phyloP scores from a whole-genome alignment of 306 rosid species.

The Gastrolobium villosum region DNA sequence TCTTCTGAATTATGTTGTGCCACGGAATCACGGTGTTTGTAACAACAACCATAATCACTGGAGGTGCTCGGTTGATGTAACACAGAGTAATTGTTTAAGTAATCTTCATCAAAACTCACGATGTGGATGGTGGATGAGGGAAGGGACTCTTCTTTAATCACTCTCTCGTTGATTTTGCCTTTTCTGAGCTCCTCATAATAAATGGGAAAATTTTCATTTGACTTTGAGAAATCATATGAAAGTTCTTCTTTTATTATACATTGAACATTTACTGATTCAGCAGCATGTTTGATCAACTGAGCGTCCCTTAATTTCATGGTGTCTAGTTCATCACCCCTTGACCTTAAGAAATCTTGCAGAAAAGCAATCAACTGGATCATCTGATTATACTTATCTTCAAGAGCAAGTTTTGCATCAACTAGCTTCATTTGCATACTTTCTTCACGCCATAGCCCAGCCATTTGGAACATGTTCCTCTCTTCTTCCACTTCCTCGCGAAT shows the following conservation, averaged over 20 bases:
- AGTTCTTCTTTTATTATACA: slow-evolving; percentile 42
- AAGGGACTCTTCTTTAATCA: slow-evolving; percentile 38
- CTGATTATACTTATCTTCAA: slow-evolving; percentile 62
- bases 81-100: background rate
- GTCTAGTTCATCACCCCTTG: slow-evolving; percentile 49
- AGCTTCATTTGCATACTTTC: slow-evolving; percentile 80
- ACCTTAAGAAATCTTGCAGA: slow-evolving; percentile 55
- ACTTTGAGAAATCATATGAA: slow-evolving; percentile 45
- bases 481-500: slow-evolving; percentile 59
- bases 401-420: slow-evolving; percentile 64
- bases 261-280: slow-evolving; percentile 45
- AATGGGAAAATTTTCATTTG: slow-evolving; percentile 46
- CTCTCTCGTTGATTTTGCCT: slow-evolving; percentile 31
- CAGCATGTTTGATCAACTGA: slow-evolving; percentile 52
- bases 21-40: background rate
- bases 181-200: slow-evolving; percentile 46
- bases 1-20: background rate
- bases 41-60: slow-evolving; percentile 37
- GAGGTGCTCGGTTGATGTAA: slow-evolving; percentile 5
- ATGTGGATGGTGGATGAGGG: slow-evolving; percentile 36
- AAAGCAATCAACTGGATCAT: slow-evolving; percentile 62
- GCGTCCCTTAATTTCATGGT: slow-evolving; percentile 48
- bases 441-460: slow-evolving; percentile 73
- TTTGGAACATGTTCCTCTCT: slow-evolving; percentile 71
- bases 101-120: slow-evolving; percentile 37